Conservation (phyloP, 2,329 filamentous ascomycete genomes). For the Alternaria sp. region DNA sequence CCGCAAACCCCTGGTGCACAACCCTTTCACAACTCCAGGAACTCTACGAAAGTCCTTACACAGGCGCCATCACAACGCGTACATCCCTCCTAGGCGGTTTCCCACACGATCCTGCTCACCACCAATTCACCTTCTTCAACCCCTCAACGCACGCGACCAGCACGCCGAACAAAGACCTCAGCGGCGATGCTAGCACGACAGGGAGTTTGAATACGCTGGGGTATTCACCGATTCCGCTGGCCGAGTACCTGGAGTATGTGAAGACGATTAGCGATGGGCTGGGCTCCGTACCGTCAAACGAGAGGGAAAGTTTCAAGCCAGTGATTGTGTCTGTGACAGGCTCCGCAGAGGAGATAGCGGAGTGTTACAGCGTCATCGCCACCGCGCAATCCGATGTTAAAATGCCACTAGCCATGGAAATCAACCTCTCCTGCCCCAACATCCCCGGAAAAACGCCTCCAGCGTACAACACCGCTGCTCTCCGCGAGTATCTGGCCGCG, state of each 20-base stretch:
- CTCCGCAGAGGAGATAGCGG: conserved; percentile 60
- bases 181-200: conserved; percentile 29
- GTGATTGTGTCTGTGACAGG: conserved; percentile 77
- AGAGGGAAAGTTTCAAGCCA: conserved; percentile 54
- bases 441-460: conserved; percentile 72
- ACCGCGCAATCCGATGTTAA: conserved; percentile 34
- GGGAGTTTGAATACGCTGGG: conserved; percentile 71
- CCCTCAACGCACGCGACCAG: conserved; percentile 43
- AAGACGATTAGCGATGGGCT: conserved; percentile 51
- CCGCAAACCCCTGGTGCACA: conserved; percentile 78
- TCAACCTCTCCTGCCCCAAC: conserved; percentile 82
- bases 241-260: conserved; percentile 65
- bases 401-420: conserved; percentile 70
- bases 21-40: conserved; percentile 64
- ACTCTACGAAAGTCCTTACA: conserved; percentile 67
- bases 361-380: conserved; percentile 62
- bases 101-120: conserved; percentile 62
- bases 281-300: conserved; percentile 1
- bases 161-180: conserved; percentile 25
- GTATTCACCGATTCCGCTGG: conserved; percentile 65
- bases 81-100: conserved; percentile 72
- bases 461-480: conserved; percentile 64
- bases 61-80: conserved; percentile 76
- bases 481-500: conserved; percentile 62
- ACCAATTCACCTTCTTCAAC: conserved; percentile 73